Evolutionary conservation across 2,329 filamentous ascomycete genomes (phyloP), one percentile per base, ranked within the genome.

Genomic region (Colletotrichum sp.): DNA sequence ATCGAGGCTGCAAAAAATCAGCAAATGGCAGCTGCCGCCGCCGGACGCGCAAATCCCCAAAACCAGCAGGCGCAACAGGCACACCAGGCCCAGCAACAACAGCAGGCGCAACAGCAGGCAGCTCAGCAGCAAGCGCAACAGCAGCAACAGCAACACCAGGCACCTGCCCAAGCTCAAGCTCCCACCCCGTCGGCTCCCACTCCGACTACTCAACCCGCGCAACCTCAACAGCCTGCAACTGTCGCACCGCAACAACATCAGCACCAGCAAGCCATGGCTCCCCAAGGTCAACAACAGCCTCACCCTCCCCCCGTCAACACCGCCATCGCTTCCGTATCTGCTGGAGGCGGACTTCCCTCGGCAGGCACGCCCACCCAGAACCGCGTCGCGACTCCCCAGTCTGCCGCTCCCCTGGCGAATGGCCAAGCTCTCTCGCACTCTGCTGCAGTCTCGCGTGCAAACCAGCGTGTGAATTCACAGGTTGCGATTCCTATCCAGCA

Each of bases 381-480:
- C 21, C 86, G 88, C 64, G 82, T 88, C 8, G 86, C 86, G 70
- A 89, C 88, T 12, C 86, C 88, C 3, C 89, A 90, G 71, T 80
- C 82, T 1, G 83, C 84, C 5, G 84, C 83, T 2, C 82, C 85
- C 18, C 43, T 11, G 82, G 82, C 57, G 84, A 81, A 12, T 12
- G 79, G 83, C 59, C 83, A 84, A 18, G 83, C 88, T 4, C 82
- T 89, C 34, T 87, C 84, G 33, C 87, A 89, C 78, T 86, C 87
- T 18, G 87, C 84, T 57, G 88, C 87, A n/a, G 84, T 89, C 76
- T 85, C 82, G 67, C 81, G 86, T 33, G 87, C 86, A n/a, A 88
- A 86, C 75, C 86, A 86, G 79, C 78, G 82, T 75, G 81, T 84
- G 68, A 77, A 75, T 63, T 66, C 74, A 0, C 73, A 72, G 31